These are phyloP conservation scores for Mollisia scopiformis DNA, from an alignment of 2,329 filamentous ascomycete genomes.

Conservation along the genomic window DNA sequence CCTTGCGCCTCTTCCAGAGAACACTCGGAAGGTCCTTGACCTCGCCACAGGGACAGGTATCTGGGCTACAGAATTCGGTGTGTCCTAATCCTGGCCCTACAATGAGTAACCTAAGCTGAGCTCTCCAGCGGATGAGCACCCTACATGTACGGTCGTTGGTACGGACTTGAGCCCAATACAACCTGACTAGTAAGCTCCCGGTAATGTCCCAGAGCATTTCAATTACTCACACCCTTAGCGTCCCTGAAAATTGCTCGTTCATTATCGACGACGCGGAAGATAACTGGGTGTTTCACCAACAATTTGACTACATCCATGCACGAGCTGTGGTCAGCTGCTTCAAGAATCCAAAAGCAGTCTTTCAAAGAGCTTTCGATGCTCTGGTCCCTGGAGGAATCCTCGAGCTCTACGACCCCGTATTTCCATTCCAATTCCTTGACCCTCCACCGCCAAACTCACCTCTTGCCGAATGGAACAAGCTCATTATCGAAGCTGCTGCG, in stretches of 20 bases:
- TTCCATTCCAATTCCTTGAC: conserved; percentile 7
- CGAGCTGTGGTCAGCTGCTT: conserved; percentile 37
- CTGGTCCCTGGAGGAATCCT: conserved; percentile 23
- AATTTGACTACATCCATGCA: conserved; percentile 63
- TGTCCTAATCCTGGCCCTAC: conserved; percentile 33
- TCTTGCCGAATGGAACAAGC: conserved; percentile 1
- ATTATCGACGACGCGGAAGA: conserved; percentile 65
- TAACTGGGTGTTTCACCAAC: conserved; percentile 45
- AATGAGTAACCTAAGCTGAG: conserved; percentile 39
- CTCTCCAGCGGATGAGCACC: conserved; percentile 9
- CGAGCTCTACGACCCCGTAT: conserved; percentile 18
- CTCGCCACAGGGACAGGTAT: conserved; percentile 45
- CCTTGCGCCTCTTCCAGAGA: conserved; percentile 19
- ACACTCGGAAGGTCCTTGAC: conserved; percentile 38
- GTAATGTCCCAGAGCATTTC: too few relatives aligned
- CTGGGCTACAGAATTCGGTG: conserved; percentile 44
- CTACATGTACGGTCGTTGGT: conserved; percentile 40
- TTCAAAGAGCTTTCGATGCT: conserved; percentile 11
- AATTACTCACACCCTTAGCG: conserved; percentile 32
- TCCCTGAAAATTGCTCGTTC: conserved; percentile 64
- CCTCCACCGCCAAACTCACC: neutral
- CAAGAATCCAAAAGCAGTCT: conserved; percentile 12
- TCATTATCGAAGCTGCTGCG: conserved; percentile 8
- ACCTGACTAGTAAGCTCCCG: conserved; percentile 43
- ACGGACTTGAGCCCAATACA: conserved; percentile 71